Conservation (phyloP, 208 protist genomes). For the Trypanosoma theileri region DNA sequence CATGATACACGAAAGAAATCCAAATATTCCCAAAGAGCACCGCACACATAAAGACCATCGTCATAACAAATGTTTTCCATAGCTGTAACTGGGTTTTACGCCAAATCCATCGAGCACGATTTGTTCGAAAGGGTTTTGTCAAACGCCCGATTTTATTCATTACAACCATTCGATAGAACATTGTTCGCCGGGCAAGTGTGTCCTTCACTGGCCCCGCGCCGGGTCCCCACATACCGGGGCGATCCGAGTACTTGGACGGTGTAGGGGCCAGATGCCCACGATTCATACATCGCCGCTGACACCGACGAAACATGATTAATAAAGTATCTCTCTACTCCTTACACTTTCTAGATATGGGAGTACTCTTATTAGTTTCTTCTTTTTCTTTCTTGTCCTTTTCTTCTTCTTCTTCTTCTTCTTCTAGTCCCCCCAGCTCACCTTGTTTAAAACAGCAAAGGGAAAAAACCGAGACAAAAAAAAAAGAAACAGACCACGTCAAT, state of each 20-base stretch:
- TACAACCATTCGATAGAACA: slow-evolving; percentile 86
- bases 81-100: slow-evolving; percentile 84
- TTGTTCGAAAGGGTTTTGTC: slow-evolving; percentile 86
- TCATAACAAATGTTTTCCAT: slow-evolving; percentile 87
- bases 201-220: slow-evolving; percentile 80
- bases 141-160: slow-evolving; percentile 83
- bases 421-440: too few species aligned
- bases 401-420: too few species aligned
- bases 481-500: slow-evolving; percentile 4
- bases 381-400: too few species aligned
- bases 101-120: slow-evolving; percentile 78
- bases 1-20: slow-evolving; percentile 87
- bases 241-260: slow-evolving; percentile 83
- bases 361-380: too few species aligned
- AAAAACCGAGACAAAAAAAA: slow-evolving; percentile 19
- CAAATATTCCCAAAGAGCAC: slow-evolving; percentile 85
- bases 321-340: not conserved
- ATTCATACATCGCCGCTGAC: slow-evolving; percentile 49
- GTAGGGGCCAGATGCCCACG: slow-evolving; percentile 78
- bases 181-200: slow-evolving; percentile 73
- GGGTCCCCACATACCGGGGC: slow-evolving; percentile 86
- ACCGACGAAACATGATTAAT: slow-evolving; percentile 69
- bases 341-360: too few species aligned
- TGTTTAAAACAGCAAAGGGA: not conserved
- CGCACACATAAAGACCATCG: slow-evolving; percentile 79